A percentile compares a stretch with the other conserved stretches of the same genome.
These are phyloP conservation scores for Tetrastigma voinierianum DNA, from an alignment of 164 flowering plant species.

Conservation along the genomic window DNA sequence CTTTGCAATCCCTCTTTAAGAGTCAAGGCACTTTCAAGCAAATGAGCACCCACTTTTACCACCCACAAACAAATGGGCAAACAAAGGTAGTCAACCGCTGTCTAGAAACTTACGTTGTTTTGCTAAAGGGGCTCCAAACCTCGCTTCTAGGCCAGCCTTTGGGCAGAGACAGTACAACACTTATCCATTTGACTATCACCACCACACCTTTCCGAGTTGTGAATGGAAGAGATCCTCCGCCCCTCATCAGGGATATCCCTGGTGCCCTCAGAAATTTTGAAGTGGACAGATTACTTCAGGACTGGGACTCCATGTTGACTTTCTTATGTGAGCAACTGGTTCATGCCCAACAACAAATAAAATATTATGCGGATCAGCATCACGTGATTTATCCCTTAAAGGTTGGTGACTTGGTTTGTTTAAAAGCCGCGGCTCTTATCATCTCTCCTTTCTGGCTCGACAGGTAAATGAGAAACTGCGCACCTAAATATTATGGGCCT, in stretches of 20 bases:
- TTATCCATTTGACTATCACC: too few species aligned
- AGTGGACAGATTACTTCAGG: background rate
- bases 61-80: background rate
- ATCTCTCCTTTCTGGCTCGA: too few species aligned
- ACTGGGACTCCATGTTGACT: background rate
- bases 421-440: too few species aligned
- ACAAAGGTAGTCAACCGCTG: constrained; percentile 5
- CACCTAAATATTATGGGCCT: too few species aligned
- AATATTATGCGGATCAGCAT: background rate
- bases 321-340: background rate
- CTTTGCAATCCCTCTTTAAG: background rate
- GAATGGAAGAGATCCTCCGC: too few species aligned
- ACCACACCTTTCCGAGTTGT: too few species aligned
- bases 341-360: background rate
- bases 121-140: background rate
- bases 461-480: too few species aligned
- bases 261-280: background rate
- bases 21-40: background rate
- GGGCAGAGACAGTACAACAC: background rate
- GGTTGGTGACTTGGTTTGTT: too few species aligned
- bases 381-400: too few species aligned
- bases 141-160: background rate
- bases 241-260: background rate
- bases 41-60: background rate
- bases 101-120: background rate